These are phyloP conservation scores for Globisporangium sylvaticum DNA, from an alignment of 352 stramenopile genomes.

Conservation along the genomic window DNA sequence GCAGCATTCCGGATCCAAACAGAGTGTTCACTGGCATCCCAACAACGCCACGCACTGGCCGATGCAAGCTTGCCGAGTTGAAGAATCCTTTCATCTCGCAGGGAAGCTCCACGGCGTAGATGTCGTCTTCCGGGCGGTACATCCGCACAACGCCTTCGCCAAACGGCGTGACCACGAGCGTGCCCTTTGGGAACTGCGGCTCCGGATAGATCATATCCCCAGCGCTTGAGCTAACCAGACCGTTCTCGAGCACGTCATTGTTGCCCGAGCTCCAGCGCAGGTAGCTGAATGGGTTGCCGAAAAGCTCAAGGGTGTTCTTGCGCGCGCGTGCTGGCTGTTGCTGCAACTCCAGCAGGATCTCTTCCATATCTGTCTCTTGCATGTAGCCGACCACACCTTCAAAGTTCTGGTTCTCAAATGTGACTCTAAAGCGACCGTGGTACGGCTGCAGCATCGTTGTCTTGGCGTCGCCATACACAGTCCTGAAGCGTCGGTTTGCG, in stretches of 20 bases:
- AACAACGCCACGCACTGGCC: conserved; percentile 47
- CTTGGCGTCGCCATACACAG: conserved; percentile 49
- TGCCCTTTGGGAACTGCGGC: conserved; percentile 34
- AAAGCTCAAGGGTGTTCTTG: conserved; percentile 67
- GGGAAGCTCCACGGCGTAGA: conserved; percentile 55
- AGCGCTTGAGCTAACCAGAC: background rate
- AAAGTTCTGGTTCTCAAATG: conserved; percentile 44
- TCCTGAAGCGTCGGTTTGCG: conserved; percentile 39
- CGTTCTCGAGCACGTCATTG: conserved; percentile 8
- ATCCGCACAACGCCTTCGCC: conserved; percentile 52
- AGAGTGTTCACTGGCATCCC: conserved; percentile 62
- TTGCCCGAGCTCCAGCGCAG: conserved; percentile 38
- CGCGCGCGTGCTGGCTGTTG: conserved; percentile 14
- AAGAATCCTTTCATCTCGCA: conserved; percentile 50
- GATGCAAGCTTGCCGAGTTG: conserved; percentile 22
- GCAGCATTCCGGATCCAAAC: conserved; percentile 63
- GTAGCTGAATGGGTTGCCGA: conserved; percentile 72
- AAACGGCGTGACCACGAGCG: conserved; percentile 61
- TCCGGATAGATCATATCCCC: background rate
- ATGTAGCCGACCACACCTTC: conserved; percentile 43
- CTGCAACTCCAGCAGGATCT: conserved; percentile 22
- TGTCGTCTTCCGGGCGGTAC: conserved; percentile 40
- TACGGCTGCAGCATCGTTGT: conserved; percentile 52
- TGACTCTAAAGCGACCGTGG: conserved; percentile 41
- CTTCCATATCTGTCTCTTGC: conserved; percentile 35